Base-by-base conservation (phyloP, 2,329 filamentous ascomycete species). In the Zelopaecilomyces penicillatus region DNA sequence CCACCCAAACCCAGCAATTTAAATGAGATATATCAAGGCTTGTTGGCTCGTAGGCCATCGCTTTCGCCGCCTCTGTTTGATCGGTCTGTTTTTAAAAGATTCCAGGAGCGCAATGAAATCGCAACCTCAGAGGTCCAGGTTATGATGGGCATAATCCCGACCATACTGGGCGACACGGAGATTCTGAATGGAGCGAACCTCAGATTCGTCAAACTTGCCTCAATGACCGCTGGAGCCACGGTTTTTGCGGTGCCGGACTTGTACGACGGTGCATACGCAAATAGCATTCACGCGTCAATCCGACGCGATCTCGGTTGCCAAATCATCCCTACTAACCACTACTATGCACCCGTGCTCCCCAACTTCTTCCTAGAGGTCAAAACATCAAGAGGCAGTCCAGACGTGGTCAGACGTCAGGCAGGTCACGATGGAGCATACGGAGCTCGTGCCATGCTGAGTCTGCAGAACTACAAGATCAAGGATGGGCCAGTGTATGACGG, bases 341-440 rank as follows among this genome's bases (percentile, higher is more conserved):
- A 44, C 19, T 19, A 3, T 19, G 19, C 56, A 39, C 65, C 64
- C 0, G 46, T 64, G 5, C 56, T 51, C 30, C 66, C 65, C 3
- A 70, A 71, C 52, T 66, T 70, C 45, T 71, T 71, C 46, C 26
- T 70, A 1, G 63, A 64, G 41, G 61, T 52, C 0, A 70, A 70
- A 47, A 62, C 60, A 1, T 63, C 60, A 8, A 44, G 61, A 44
- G 61, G 62, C 4, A 55, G 47, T 35, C 6, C 42, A 5, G 56
- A 45, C 5, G 62, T 64, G 5, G 62, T 57, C 9, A 52, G 8
- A 37, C 56, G 59, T 29, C 65, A 69, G 47, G 65, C 60, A 42
- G 56, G 55, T 39, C 61, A 66, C 39, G 57, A 70, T 46, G 63
- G 66, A 36, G 65, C 66, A 3, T 39, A 55, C 19, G 65, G 65